Evolutionary conservation across 352 stramenopile genomes (phyloP), one percentile per base, ranked within the genome.

Genomic region (Phytophthora colocasiae): DNA sequence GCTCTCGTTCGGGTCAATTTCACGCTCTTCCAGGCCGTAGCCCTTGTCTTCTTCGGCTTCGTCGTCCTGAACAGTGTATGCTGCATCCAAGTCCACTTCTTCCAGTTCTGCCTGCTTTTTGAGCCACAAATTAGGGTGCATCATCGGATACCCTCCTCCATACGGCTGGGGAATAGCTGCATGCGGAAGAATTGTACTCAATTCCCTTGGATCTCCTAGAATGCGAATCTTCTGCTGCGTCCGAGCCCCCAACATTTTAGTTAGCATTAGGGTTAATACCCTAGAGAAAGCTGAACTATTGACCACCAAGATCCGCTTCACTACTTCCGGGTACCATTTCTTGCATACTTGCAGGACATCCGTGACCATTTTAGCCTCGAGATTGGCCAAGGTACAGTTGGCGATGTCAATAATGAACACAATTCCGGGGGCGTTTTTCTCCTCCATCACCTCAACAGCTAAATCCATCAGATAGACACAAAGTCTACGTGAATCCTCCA

Each of bases 381-480:
- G 32, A 49, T 92, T 80, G 48, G 38, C 71, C 49, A 85, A 54
- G 7, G 72, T 63, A 52, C 68, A 86, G 31, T 76, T 59, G n/a
- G 76, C 81, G 11, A 92, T 50, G 45, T 93, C 85, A 17, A 93
- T 69, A 17, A 93, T 52, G 53, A 91, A 91, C 41, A 89, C 73
- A 29, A 93, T 69, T 15, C 85, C 85, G n/a, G 80, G 72, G 3
- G 83, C 80, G 5, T 65, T 64, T 17, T 83, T 79, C 47, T 90
- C 83, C 45, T 93, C 85, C 81, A 93, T 90, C 31, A 69, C 65
- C 48, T 93, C 83, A 9, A 91, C 77, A 10, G 83, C 85, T 26
- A 93, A 63, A 40, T 90, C 84, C 77, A 92, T 83, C 44, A 93
- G 76, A 59, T 93, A 93, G 45, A 93, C 81, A 19, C 83, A 89